phyloP scores from a whole-genome alignment of 1,284 basidiomycete species.

The Ganoderma leucocontextum region DNA sequence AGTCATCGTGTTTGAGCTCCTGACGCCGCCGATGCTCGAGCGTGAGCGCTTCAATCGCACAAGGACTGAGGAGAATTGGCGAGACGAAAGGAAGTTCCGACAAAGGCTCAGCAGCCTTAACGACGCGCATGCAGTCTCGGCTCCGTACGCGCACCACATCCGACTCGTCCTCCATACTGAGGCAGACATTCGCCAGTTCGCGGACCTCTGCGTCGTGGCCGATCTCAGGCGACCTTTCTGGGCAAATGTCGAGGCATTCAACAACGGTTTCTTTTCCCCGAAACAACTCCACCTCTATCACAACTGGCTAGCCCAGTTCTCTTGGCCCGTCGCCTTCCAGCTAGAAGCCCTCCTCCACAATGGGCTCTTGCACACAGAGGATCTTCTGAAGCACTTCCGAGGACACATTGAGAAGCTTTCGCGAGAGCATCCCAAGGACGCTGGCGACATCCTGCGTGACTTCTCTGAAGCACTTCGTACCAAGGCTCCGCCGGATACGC shows the following conservation, averaged over 20 bases:
- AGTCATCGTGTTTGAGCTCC: slow-evolving; percentile 73
- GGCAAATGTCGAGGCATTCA: slow-evolving; percentile 54
- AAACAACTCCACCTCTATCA: slow-evolving; percentile 56
- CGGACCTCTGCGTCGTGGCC: slow-evolving; percentile 59
- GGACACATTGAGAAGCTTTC: slow-evolving; percentile 52
- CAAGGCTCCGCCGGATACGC: slow-evolving; percentile 52
- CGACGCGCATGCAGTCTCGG: slow-evolving; percentile 59
- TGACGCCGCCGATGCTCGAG: slow-evolving; percentile 70
- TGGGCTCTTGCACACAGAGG: slow-evolving; percentile 61
- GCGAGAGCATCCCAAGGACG: slow-evolving; percentile 39
- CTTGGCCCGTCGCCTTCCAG: slow-evolving; percentile 75
- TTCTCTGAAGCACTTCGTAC: slow-evolving; percentile 56
- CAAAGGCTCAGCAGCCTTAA: slow-evolving; percentile 63
- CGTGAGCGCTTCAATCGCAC: slow-evolving; percentile 62
- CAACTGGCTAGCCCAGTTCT: slow-evolving; percentile 50
- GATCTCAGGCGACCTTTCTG: slow-evolving; percentile 50
- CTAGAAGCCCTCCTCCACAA: slow-evolving; percentile 71
- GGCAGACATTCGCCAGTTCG: slow-evolving; percentile 56
- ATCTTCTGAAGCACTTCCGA: slow-evolving; percentile 55
- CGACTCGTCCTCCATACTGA: slow-evolving; percentile 60
- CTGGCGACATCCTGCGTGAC: slow-evolving; percentile 58
- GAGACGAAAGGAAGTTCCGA: slow-evolving; percentile 56
- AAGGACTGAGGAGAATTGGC: slow-evolving; percentile 47
- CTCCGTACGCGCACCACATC: slow-evolving; percentile 71
- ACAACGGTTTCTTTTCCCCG: slow-evolving; percentile 56